Base-by-base conservation (phyloP, 352 stramenopile species). In the Hyaloperonospora arabidopsidis region DNA sequence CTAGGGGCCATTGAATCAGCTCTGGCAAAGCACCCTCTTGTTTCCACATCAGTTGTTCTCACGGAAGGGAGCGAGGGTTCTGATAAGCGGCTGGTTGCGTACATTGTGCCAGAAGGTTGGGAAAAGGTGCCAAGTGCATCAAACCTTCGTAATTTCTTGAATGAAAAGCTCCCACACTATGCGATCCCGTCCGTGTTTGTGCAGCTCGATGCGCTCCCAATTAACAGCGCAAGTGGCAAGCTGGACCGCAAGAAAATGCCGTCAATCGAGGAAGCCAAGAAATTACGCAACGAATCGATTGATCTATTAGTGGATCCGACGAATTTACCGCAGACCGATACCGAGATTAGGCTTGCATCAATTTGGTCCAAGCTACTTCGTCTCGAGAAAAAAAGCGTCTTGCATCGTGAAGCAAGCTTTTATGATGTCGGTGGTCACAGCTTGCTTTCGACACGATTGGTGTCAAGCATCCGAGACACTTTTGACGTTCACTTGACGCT, bases 11-110 rank as follows among this genome's bases (percentile, higher is more conserved):
- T 97, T 1, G 89, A 96, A 63, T 87, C 84, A 6, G 89, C 87
- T 14, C 80, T 97, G 28, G 86, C 84, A 29, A 76, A 92, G 65
- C 87, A 94, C 46, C 66, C 74, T 35, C 67, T 86, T 25, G 77
- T 96, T 13, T 91, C 79, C 21, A 95, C 82, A 13, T 88, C 78
- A 1, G 84, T 93, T n/a, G 93, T 97, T 25, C 72, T 97, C 12
- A 95, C 87, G 0, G 85, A 97, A 61, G 88, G 79, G 21, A 73
- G 79, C 15, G 79, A 89, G 29, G 79, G 79, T 3, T 65, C 92
- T 23, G 86, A 95, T 57, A 97, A 97, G 63, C 82, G 89, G 12
- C 73, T 98, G 5, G 87, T 97, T 22, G 90, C 88, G 0, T 97
- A 97, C 64, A 87, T 96, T 53, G 80, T 93, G 7, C 79, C 82